Conservation (phyloP, 179 eudicot species). For the Gypsophila paniculata region DNA sequence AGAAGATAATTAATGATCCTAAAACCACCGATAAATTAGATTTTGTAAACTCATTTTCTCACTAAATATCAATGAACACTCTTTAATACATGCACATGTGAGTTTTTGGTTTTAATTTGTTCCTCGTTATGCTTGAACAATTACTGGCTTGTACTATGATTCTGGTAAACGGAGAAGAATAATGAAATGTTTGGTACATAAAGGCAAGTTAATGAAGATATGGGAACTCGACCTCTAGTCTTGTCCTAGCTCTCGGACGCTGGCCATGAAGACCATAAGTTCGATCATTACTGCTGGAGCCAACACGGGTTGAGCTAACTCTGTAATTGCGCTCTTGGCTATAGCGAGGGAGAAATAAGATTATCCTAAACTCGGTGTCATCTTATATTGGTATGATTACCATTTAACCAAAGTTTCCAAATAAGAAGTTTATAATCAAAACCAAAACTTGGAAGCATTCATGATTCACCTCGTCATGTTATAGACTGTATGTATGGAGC, state of each 20-base stretch:
- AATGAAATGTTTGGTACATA: too few species aligned
- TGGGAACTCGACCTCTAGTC: background rate
- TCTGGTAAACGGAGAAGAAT: background rate
- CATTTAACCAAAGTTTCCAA: too few species aligned
- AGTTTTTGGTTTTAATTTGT: background rate
- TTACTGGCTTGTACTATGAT: conserved; percentile 23
- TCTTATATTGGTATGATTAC: too few species aligned
- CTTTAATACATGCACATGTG: conserved; percentile 17
- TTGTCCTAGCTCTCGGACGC: background rate
- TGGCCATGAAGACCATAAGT: background rate
- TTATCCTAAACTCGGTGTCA: background rate
- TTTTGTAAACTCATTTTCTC: conserved; percentile 6
- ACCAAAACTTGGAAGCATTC: too few species aligned
- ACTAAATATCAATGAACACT: conserved; percentile 15
- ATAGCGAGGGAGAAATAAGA: background rate
- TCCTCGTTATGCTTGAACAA: conserved; percentile 6
- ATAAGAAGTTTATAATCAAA: too few species aligned
- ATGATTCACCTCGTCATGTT: too few species aligned
- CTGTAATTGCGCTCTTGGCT: background rate
- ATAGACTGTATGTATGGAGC: too few species aligned
- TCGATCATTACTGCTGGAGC: background rate
- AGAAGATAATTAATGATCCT: background rate
- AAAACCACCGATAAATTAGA: conserved; percentile 22
- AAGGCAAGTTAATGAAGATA: background rate
- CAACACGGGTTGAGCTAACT: background rate